Evolutionary conservation across 2,329 filamentous ascomycete genomes (phyloP), one percentile per base, ranked within the genome.

Genomic region (Chaetomiaceae sp.): DNA sequence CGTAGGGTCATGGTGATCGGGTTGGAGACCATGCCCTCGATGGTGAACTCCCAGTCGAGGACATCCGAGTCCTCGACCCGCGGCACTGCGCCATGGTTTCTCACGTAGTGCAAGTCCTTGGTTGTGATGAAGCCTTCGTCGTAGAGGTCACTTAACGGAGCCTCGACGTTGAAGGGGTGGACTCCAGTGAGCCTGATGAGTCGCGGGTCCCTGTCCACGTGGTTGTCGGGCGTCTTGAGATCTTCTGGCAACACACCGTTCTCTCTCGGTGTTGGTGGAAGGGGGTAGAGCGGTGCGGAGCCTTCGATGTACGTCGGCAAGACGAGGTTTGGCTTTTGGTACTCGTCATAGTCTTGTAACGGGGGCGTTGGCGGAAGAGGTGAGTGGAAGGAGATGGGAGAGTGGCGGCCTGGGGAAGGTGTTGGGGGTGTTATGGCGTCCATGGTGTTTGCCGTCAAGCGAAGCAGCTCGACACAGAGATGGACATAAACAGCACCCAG

Each of bases 91-190:
- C 91, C 91, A 72, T 96, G 91, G 62, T 96, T 96, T 31, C 91
- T 77, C 8, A 96, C 91, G 66, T 95, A 96, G 69, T 95, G 93
- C 1, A 96, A 73, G 60, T 95, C 86, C 12, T 89, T 86, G 34
- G 85, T 88, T 1, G 90, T 96, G 33, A 96, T 72, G 64, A 96
- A 96, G 0, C 91, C 89, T 71, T 79, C 73, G 40, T 92, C 78
- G 67, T 83, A 96, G 1, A 96, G 73, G 14, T 83, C 82, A 48
- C 81, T 87, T 8, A 96, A 70, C 0, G 91, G 90, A 9, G 91
- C 79, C 68, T 96, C 91, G 43, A 87, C 85, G 61, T 96, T 96
- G 73, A 95, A 95, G 1, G 91, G 91, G 67, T 96, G 91, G 5
- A 88, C 79, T 20, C 91, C 91, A 10, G 91, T 96, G 13, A 96